These are phyloP conservation scores for Penicillium sp. DNA, from an alignment of 2,329 filamentous ascomycete genomes.

Conservation along the genomic window DNA sequence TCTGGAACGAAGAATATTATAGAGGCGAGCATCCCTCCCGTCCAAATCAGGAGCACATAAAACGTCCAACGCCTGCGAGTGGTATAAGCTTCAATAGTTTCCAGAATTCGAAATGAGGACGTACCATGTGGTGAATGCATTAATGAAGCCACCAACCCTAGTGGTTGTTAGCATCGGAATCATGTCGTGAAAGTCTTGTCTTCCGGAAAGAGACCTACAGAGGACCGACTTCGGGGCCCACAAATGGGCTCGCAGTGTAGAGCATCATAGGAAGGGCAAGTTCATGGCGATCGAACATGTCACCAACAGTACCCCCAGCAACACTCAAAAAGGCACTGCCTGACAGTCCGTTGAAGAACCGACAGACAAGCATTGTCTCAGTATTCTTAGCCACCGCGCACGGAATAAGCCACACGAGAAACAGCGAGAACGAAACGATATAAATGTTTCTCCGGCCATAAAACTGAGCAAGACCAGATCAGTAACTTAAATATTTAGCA, in stretches of 20 bases:
- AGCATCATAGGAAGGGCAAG: constrained; percentile 81
- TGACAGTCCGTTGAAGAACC: constrained; percentile 62
- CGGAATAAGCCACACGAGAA: constrained; percentile 76
- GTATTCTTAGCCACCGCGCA: constrained; percentile 79
- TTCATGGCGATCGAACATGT: constrained; percentile 67
- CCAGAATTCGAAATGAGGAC: background rate
- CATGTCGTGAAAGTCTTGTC: background rate
- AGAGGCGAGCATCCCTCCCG: constrained; percentile 58
- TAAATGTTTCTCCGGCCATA: constrained; percentile 82
- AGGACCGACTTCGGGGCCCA: constrained; percentile 56
- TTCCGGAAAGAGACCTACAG: constrained; percentile 31
- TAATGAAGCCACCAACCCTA: constrained; percentile 72
- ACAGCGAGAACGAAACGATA: constrained; percentile 68
- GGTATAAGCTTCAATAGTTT: constrained; percentile 3
- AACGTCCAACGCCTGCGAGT: constrained; percentile 69
- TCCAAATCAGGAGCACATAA: constrained; percentile 82
- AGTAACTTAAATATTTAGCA: background rate
- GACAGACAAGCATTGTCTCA: constrained; percentile 70
- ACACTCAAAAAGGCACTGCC: constrained; percentile 61
- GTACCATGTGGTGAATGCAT: constrained; percentile 65
- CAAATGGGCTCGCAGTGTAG: constrained; percentile 63
- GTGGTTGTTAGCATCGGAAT: constrained; percentile 32
- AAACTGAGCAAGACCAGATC: constrained; percentile 50
- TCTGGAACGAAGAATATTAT: constrained; percentile 77
- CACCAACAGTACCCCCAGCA: constrained; percentile 80